Evolutionary conservation across 164 flowering plant genomes (phyloP), one percentile per base, ranked within the genome.

Genomic region (Vitis riparia): DNA sequence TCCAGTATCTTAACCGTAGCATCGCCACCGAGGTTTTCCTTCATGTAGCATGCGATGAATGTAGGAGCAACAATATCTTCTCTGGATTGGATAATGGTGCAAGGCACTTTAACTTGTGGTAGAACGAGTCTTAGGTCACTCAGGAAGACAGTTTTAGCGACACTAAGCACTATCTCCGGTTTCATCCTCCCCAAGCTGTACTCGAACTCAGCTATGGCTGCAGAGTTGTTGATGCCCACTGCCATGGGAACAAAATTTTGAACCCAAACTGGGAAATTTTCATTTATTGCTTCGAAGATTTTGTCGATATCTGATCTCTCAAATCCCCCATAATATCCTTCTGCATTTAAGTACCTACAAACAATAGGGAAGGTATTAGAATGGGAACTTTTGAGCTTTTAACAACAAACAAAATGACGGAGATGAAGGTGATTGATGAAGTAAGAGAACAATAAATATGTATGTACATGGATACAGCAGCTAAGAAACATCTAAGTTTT

Each of bases 321-420:
- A 19, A 81, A 84, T 3, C 85, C 87, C 15, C 87, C 84, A 53
- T 63, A 5, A 47, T 81, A 84, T 13, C 71, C 74, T 14, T 64
- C 29, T 0, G 16, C 71, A 63, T 84, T 76, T 11, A 84, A 63
- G 79, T 76, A 80, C 75, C 87, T 84, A 59, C 29, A 68, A 19
- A n/a, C 68, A 52, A 23, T 9, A n/a, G 29, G 15, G 3, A n/a
- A 59, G 59, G 10, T 2, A 16, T 57, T 14, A 53, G n/a, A 53
- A 6, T 37, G 0, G 44, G 5, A 3, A 37, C 44, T 37, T 37
- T 37, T 5, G 7, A 37, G 6, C 44, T 37, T 37, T 37, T 5
- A 37, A 37, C 44, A 37, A 37, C 44, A 37, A 37, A 37, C 7
- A 37, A 37, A 37, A 3, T 3, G 44, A 5, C 7, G 44, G 44